Evolutionary conservation across 352 stramenopile species (phyloP), one percentile per base, ranked within the genome.

Genomic region (Globisporangium irregulare): DNA sequence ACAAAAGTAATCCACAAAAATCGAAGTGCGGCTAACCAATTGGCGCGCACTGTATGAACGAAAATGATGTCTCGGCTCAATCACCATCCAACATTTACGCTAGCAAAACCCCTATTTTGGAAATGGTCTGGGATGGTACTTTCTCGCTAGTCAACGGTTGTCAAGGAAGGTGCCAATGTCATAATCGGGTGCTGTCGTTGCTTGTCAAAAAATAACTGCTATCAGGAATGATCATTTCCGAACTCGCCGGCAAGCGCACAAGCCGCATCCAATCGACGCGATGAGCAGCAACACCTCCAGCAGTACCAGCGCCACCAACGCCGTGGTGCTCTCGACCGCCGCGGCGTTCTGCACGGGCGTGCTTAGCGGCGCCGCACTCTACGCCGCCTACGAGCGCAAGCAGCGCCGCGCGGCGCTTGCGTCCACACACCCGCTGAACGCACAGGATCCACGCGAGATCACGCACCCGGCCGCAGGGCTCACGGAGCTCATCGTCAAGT

Each of bases 401-500:
- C 54, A 64, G 5, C 79, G 70, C 29, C 73, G 66, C n/a, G 27
- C 43, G 6, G 75, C 75, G 20, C 60, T 87, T 43, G 59, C 74
- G 36, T 83, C 77, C 50, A 82, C 77, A 7, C 69, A 62, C 43
- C 77, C 72, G 29, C 67, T 83, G 12, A 60, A 87, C 64, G 73
- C 68, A 12, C 77, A 74, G 53, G 79, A 87, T 62, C 67, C 75
- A 1, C 71, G 67, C n/a, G 80, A 73, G 36, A 81, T 87, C 55
- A 76, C 70, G 55, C 70, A 81, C 63, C 72, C 77, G 12, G 73
- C 74, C 7, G 78, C 80, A 15, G 78, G 69, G 1, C 68, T 90
- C 18, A 81, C 81, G 18, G 79, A 89, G 38, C 69, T 91, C 55
- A 76, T 93, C 60, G 73, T 86, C 55, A 72, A 78, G 57, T 93